Base-by-base conservation (phyloP, 441 rosid species). In the Aquilaria agallochum region DNA sequence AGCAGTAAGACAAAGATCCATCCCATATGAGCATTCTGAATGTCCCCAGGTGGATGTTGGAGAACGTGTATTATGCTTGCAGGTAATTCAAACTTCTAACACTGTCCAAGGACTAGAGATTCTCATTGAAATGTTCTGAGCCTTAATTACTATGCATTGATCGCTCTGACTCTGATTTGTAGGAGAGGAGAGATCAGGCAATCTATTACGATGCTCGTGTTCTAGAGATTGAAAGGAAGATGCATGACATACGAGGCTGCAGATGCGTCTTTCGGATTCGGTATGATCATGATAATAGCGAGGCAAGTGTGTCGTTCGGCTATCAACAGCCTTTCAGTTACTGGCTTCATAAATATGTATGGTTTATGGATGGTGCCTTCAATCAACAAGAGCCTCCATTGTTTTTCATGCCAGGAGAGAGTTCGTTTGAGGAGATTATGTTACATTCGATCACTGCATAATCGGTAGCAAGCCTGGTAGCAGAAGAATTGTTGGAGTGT, bases 191-290 rank as follows among this genome's bases (percentile, higher is more conserved):
- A 58, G 88, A 84, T 66, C 86, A 82, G 31, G 84, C 85, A 31
- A 77, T 74, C 61, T 74, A 87, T 68, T 79, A 78, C 14, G 90
- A 84, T 55, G 85, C 88, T 69, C 88, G 72, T 33, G 70, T 87
- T 11, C n/a, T 64, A 4, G 74, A 68, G 13, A 81, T 87, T 53
- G 76, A 83, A 56, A 78, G 80, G 74, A 80, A 68, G 75, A 73
- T 66, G 62, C 89, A 87, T 46, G 90, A 85, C 61, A 78, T 83
- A 30, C 81, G 87, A 78, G 94, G 88, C 15, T 87, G 94, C 72
- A 70, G 90, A 68, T 87, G 94, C 59, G 60, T 80, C 4, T 87
- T 82, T 71, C 53, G 57, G 65, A 73, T 87, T 55, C 76, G 68
- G 9, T 84, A 87, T 20, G 69, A 74, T 65, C 90, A 81, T 31